Evolutionary conservation across 345 rosid species (phyloP).

Genomic region (Citrus unshiu): DNA sequence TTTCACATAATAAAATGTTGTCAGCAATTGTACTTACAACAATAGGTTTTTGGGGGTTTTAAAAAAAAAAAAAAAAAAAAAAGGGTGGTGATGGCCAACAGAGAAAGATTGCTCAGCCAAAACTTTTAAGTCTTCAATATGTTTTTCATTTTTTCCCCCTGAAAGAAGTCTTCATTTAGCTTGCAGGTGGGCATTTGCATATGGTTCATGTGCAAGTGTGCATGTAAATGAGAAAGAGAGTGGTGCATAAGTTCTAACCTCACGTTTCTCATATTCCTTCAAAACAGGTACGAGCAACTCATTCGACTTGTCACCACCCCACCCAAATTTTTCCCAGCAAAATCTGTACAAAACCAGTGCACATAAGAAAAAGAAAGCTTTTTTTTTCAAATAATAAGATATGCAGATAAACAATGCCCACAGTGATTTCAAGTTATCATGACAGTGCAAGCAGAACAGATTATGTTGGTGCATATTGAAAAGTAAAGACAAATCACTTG

Average conservation of each 20-base stretch:
- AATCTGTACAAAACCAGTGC: slow-evolving; percentile 41
- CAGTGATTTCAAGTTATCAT: not conserved
- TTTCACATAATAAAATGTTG: slow-evolving; percentile 26
- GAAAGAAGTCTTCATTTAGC: not conserved
- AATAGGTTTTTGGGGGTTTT: not conserved
- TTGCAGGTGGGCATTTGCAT: not conserved
- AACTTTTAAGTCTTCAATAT: too few species aligned
- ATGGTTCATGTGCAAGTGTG: not conserved
- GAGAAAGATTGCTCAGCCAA: not conserved
- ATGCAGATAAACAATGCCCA: not conserved
- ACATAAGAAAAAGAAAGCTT: not conserved
- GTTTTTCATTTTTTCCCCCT: too few species aligned
- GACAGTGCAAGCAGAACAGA: not conserved
- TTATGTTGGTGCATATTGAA: not conserved
- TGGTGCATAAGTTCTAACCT: slow-evolving; percentile 40
- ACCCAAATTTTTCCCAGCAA: slow-evolving; percentile 95
- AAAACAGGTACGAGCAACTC: slow-evolving; percentile 83
- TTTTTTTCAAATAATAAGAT: not conserved
- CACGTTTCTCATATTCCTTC: slow-evolving; percentile 84
- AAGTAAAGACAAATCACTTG: not conserved
- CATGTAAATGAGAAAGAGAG: not conserved
- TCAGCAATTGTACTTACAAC: slow-evolving; percentile 18
- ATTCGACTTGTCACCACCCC: slow-evolving; percentile 78
- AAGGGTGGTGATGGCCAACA: not conserved
- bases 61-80: not conserved